Conservation (phyloP, 2,329 filamentous ascomycete genomes). For the Stachybotrys chlorohalonatus region DNA sequence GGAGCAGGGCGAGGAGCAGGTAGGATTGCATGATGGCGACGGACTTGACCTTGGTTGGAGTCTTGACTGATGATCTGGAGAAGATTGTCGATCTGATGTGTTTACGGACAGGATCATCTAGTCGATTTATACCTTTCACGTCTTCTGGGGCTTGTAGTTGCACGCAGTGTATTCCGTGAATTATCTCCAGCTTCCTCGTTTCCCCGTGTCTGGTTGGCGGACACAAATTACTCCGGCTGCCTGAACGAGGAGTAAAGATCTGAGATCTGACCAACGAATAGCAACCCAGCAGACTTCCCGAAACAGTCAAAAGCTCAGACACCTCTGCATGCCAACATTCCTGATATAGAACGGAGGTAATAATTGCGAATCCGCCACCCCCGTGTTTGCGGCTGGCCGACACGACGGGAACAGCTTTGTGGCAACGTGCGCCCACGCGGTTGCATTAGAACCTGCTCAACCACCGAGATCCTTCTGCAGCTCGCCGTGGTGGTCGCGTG, state of each 20-base stretch:
- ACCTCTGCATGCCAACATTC: background rate
- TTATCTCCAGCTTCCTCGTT: background rate
- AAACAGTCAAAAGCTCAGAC: background rate
- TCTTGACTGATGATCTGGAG: background rate
- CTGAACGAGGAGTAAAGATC: background rate
- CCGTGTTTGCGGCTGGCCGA: background rate
- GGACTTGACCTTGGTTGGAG: background rate
- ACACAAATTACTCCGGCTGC: background rate
- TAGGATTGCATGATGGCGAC: constrained; percentile 10
- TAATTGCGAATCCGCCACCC: background rate
- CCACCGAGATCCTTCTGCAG: background rate
- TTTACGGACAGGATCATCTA: background rate
- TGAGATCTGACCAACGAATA: background rate
- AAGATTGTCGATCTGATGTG: background rate
- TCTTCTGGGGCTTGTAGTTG: background rate
- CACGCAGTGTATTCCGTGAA: no score
- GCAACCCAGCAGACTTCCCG: background rate
- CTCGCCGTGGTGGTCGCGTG: background rate
- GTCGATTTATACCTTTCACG: background rate
- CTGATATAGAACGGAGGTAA: background rate
- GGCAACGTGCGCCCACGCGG: background rate
- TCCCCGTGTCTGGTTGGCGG: background rate
- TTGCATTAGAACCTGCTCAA: background rate
- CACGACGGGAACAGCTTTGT: no score
- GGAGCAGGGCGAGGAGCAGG: constrained; percentile 12